Evolutionary conservation across 2,329 filamentous ascomycete species (phyloP), one percentile per base, ranked within the genome.

Genomic region (Aureobasidium lini): DNA sequence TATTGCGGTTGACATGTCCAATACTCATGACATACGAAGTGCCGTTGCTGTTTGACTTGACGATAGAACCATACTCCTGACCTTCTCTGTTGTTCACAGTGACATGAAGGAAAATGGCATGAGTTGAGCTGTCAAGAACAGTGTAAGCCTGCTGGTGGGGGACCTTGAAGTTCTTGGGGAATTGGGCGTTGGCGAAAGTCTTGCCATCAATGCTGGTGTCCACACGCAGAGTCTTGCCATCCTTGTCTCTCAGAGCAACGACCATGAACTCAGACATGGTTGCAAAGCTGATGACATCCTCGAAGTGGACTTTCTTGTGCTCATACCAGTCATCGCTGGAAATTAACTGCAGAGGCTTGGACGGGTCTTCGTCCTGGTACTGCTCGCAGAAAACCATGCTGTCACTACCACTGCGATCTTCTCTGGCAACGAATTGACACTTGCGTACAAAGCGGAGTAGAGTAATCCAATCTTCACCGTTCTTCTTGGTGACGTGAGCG

Each of bases 1-100:
- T 76, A 69, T 96, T 85, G 66, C 90, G 84, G 73, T 97, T 96
- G 69, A 97, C 90, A 18, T 84, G 84, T 50, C 83, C 78, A 28
- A 94, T 79, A 72, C 89, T 95, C 64, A 95, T 77, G 11, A 96
- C 89, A 68, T 96, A 99, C 1, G 89, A 94, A 0, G 94, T 99
- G 57, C 94, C 94, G 70, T 99, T 97, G 67, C 91, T 96, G 77
- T 99, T 99, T 70, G 91, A 96, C 82, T 97, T 99, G 74, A 99
- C 84, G 66, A 99, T 90, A 28, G 88, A 87, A 39, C 94, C 94
- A 66, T 89, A 91, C 61, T 88, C 83, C 53, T 82, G 83, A 16
- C 84, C 86, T 53, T 78, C 71, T 3, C 77, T 77, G 42, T 81
- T 81, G 67, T 88, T 87, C 42, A 90, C 89, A 0, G 88, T 91